Percentiles rank a stretch among this genome's conserved stretches.
Conservation (phyloP, 495 filamentous ascomycete species). For the Penicillium malachiteum region DNA sequence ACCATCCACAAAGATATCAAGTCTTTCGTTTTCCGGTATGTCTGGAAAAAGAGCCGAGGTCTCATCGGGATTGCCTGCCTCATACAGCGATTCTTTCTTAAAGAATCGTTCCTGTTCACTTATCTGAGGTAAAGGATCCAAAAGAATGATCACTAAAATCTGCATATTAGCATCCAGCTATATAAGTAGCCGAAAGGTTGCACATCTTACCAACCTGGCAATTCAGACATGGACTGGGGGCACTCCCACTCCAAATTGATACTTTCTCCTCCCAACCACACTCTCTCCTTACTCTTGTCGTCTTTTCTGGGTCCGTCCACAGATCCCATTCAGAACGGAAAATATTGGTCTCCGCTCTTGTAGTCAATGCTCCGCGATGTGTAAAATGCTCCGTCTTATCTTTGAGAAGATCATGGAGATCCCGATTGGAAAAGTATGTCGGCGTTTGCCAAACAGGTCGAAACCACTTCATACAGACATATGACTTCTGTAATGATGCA, state of each 20-base stretch:
- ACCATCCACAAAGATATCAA: not conserved
- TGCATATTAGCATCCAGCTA: not conserved
- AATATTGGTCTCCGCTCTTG: constrained; percentile 8
- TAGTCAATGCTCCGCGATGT: not conserved
- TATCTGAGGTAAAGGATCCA: constrained; percentile 14
- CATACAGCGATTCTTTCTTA: not conserved
- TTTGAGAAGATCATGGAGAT: constrained; percentile 4
- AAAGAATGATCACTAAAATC: constrained; percentile 9
- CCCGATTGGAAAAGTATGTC: constrained; percentile 8
- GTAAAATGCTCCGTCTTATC: constrained; percentile 6
- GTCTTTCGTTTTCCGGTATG: not conserved
- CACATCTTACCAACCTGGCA: constrained; percentile 10
- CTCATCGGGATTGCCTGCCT: not conserved
- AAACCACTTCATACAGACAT: constrained; percentile 10
- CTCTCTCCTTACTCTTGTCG: not conserved
- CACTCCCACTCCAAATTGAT: constrained; percentile 10
- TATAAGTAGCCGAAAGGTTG: not conserved
- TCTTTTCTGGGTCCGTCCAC: constrained; percentile 8
- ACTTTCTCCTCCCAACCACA: constrained; percentile 15
- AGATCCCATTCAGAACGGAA: constrained; percentile 11
- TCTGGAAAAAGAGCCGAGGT: not conserved
- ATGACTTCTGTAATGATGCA: constrained; percentile 8
- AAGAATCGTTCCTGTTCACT: not conserved
- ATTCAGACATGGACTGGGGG: not conserved
- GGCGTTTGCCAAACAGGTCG: constrained; percentile 14